phyloP scores from a whole-genome alignment of 208 protist genomes.

The Leptomonas pyrrhocoris region DNA sequence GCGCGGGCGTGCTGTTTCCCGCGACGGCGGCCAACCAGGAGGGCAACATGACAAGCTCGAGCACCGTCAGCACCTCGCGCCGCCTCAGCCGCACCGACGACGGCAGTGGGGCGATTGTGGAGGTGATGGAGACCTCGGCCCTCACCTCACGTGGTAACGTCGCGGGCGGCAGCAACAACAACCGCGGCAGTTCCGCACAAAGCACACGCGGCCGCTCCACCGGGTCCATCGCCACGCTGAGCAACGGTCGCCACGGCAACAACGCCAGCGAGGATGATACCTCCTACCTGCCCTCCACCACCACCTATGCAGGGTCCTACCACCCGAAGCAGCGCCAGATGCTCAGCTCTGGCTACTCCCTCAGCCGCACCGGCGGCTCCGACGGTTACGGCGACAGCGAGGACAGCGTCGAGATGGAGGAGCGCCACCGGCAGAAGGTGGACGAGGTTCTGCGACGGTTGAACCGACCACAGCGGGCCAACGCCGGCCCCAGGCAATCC shows the following conservation, averaged over 20 bases:
- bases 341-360: constrained; percentile 20
- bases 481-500: constrained; percentile 15
- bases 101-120: constrained; percentile 20
- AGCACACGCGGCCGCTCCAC: constrained; percentile 7
- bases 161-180: constrained; percentile 1
- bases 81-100: constrained; percentile 28
- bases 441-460: constrained; percentile 33
- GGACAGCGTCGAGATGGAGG: constrained; percentile 10
- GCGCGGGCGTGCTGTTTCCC: constrained; percentile 1
- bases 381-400: constrained; percentile 13
- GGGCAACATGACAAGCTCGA: constrained; percentile 13
- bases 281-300: neutral
- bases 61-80: neutral
- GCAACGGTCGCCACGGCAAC: neutral
- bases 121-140: constrained; percentile 38
- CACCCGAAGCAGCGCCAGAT: neutral
- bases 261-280: neutral
- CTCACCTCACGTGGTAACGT: constrained; percentile 18
- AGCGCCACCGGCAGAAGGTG: constrained; percentile 31
- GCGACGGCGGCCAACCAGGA: constrained; percentile 8
- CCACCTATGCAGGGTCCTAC: neutral
- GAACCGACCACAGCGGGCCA: constrained; percentile 20
- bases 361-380: constrained; percentile 29
- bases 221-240: neutral
- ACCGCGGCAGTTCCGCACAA: neutral